Evolutionary conservation across 345 rosid species (phyloP).

Genomic region (Brassica nigra): DNA sequence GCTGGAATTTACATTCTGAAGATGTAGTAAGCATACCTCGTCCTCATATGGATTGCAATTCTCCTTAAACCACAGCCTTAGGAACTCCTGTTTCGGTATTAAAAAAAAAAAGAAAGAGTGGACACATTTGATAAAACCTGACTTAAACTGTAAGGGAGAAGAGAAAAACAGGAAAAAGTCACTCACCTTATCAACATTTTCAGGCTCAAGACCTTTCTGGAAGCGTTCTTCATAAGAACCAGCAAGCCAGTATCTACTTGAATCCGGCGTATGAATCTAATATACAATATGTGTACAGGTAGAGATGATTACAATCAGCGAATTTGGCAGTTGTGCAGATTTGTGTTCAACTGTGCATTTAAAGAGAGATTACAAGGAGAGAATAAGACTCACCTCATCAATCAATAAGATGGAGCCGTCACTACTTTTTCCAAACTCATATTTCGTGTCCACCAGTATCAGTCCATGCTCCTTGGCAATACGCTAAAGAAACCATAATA

Average conservation of each 20-base stretch:
- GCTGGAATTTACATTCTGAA: slow-evolving; percentile 6
- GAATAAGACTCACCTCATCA: slow-evolving; percentile 71
- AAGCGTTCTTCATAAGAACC: slow-evolving; percentile 72
- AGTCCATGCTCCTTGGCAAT: slow-evolving; percentile 87
- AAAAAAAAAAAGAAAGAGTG: background rate
- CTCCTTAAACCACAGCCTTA: slow-evolving; percentile 91
- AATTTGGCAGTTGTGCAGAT: slow-evolving; percentile 4
- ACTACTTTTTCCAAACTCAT: slow-evolving; percentile 81
- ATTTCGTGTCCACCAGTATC: slow-evolving; percentile 90
- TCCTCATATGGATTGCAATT: slow-evolving; percentile 92
- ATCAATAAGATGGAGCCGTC: slow-evolving; percentile 83
- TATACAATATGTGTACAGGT: slow-evolving; percentile 19
- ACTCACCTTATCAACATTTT: slow-evolving; percentile 86
- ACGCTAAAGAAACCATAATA: slow-evolving; percentile 46
- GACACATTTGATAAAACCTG: background rate
- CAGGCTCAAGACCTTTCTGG: slow-evolving; percentile 79
- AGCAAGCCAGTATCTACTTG: slow-evolving; percentile 93
- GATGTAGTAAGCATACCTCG: slow-evolving; percentile 52
- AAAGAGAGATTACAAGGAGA: slow-evolving; percentile 19
- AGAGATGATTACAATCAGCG: background rate
- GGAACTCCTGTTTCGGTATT: slow-evolving; percentile 63
- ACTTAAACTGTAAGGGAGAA: background rate
- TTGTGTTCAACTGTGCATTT: slow-evolving; percentile 12
- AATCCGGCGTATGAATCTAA: slow-evolving; percentile 97
- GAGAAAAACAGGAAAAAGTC: slow-evolving; percentile 12